Percentiles rank a stretch among this genome's conserved stretches.
Conservation (phyloP, 352 stramenopile genomes). For the Pilasporangium apinafurcum region DNA sequence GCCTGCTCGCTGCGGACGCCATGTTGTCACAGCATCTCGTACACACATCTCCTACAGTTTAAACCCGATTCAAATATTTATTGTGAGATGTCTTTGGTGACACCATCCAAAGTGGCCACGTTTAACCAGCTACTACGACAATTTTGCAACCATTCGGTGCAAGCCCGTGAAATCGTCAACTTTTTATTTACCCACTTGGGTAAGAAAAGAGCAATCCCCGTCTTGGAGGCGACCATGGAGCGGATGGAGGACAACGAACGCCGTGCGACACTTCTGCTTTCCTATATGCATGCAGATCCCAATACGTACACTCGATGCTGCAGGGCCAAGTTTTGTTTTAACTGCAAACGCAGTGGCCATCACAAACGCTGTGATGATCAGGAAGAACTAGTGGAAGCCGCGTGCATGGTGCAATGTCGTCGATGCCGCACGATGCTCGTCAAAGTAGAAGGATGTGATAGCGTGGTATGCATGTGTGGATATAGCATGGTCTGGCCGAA, state of each 20-base stretch:
- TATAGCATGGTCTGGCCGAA: background rate
- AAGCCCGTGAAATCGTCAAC: too few relatives aligned
- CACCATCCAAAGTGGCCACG: too few relatives aligned
- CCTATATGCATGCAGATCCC: slow-evolving; percentile 19
- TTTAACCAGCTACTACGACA: too few relatives aligned
- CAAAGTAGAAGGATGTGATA: slow-evolving; percentile 17
- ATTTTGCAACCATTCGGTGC: too few relatives aligned
- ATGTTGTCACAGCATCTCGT: slow-evolving; percentile 17
- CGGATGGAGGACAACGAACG: slow-evolving; percentile 32
- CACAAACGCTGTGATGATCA: slow-evolving; percentile 13
- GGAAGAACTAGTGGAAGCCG: slow-evolving; percentile 8
- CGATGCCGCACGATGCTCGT: slow-evolving; percentile 25
- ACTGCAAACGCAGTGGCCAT: slow-evolving; percentile 31
- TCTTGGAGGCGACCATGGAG: slow-evolving; percentile 4
- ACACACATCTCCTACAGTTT: slow-evolving; percentile 18
- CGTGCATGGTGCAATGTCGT: slow-evolving; percentile 27
- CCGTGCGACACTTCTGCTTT: slow-evolving; percentile 30
- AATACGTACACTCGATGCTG: slow-evolving; percentile 28
- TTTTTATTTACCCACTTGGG: too few relatives aligned
- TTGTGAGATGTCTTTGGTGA: too few relatives aligned
- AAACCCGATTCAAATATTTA: too few relatives aligned
- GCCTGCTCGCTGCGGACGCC: slow-evolving; percentile 19
- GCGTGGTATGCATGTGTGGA: slow-evolving; percentile 13
- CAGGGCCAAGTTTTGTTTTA: slow-evolving; percentile 25
- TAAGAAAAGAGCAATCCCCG: too few relatives aligned